Base-by-base conservation (phyloP, 2,329 filamentous ascomycete species). In the Aspergillus sp. region DNA sequence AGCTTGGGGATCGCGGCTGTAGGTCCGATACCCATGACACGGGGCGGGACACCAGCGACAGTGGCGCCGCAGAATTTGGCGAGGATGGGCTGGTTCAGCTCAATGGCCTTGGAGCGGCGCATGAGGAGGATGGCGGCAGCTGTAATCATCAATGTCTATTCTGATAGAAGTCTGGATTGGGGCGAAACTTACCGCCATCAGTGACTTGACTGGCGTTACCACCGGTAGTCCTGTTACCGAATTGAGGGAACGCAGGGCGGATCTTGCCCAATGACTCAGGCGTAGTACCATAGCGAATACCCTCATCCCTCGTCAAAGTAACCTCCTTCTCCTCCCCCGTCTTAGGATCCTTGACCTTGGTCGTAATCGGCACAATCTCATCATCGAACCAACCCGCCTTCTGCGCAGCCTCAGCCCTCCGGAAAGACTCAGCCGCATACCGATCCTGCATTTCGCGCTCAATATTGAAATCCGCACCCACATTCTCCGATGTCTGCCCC, bases 401-500 rank as follows among this genome's bases (percentile, higher is more conserved):
- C 71, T 97, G 93, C 1, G 93, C 90, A 38, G 71, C 77, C 75
- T 98, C 93, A 23, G 93, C 93, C 43, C 90, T 81, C 55, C 84
- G 81, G 76, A 90, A 98, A 41, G 85, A 90, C 74, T 94, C 89
- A 7, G 86, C 86, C 0, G 93, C 88, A 68, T 84, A 97, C 56
- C 79, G 75, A 70, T 98, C 93, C 73, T 97, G 88, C 66, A 74
- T 73, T 65, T 90, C 83, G 52, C 93, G 82, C 2, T 81, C 74
- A 65, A 98, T 84, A 64, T 85, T 81, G 69, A 97, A 97, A 73
- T 97, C 93, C 43, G 82, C 82, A 60, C 85, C 89, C 23, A 98
- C 90, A 66, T 97, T 97, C 76, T 98, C 93, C 50, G 86, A 91
- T 2, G 93, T 98, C 81, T 95, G 94, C 19, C 93, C 93, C 93